Evolutionary conservation across 805 yeast genomes (phyloP).

Genomic region (Zygosaccharomyces lentus): DNA sequence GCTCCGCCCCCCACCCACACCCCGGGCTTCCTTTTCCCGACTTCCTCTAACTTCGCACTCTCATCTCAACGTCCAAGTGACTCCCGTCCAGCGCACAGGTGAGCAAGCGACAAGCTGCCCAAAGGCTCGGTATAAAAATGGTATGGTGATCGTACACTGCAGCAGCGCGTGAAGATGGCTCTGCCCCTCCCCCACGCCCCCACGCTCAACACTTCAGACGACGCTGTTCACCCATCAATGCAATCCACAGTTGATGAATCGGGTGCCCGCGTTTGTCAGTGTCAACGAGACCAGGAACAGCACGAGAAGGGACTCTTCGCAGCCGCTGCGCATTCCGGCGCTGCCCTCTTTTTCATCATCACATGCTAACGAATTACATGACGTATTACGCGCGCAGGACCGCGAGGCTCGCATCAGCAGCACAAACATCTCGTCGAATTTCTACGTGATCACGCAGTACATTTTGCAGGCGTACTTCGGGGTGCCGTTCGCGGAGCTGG

Average conservation of each 20-base stretch:
- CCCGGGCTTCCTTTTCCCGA: slow-evolving; percentile 1
- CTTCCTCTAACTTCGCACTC: neutral
- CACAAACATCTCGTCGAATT: slow-evolving; percentile 20
- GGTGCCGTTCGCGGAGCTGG: slow-evolving; percentile 20
- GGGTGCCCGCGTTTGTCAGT: neutral
- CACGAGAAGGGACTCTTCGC: neutral
- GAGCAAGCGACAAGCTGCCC: neutral
- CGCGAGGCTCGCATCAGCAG: slow-evolving; percentile 17
- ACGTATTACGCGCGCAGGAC: slow-evolving; percentile 20
- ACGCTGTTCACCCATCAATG: neutral
- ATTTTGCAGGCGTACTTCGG: slow-evolving; percentile 32
- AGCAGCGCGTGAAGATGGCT: neutral
- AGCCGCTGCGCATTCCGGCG: neutral
- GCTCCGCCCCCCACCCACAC: too few species aligned
- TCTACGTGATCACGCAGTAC: slow-evolving; percentile 30
- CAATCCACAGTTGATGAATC: neutral
- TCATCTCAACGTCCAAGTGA: neutral
- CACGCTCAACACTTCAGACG: neutral
- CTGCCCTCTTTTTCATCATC: neutral
- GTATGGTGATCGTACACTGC: slow-evolving; percentile 1
- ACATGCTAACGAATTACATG: slow-evolving; percentile 19
- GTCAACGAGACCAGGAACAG: neutral
- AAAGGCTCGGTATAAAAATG: neutral
- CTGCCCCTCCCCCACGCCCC: neutral
- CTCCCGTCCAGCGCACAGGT: neutral